Conservation (phyloP, 352 stramenopile genomes). For the Phytopythium aichiense region DNA sequence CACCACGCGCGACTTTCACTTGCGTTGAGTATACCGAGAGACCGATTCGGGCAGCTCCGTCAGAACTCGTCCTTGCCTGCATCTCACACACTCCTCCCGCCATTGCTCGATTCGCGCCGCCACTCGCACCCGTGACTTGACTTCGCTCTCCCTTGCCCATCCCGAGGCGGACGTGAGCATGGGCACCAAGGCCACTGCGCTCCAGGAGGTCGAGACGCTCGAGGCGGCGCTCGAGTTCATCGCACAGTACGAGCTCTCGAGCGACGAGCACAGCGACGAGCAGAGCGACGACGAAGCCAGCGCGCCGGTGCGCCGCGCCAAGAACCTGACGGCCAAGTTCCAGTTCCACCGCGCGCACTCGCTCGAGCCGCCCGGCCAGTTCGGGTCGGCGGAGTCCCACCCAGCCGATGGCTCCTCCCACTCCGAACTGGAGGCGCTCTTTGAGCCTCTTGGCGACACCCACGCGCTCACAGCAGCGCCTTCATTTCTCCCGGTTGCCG, state of each 20-base stretch:
- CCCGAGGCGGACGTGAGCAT: neutral
- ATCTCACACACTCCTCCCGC: too few species aligned
- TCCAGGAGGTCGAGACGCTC: slow-evolving; percentile 2
- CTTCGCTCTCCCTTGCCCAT: neutral
- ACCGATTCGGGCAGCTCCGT: too few species aligned
- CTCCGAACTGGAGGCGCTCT: neutral
- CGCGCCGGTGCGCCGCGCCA: neutral
- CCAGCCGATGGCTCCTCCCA: neutral
- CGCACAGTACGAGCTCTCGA: slow-evolving; percentile 6
- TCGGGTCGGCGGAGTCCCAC: neutral
- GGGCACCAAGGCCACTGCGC: neutral
- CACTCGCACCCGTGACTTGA: neutral
- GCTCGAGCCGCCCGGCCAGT: neutral
- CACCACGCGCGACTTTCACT: too few species aligned
- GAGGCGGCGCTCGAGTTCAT: slow-evolving; percentile 9
- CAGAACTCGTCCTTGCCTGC: too few species aligned
- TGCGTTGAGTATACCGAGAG: too few species aligned
- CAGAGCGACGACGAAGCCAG: neutral
- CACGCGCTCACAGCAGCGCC: neutral
- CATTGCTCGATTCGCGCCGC: neutral
- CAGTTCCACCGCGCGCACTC: slow-evolving; percentile 1
- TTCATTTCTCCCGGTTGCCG: neutral
- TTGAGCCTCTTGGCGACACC: neutral
- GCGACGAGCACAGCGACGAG: neutral
- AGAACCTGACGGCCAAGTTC: slow-evolving; percentile 2